phyloP scores from a whole-genome alignment of 228 moss, liverwort and hornwort genomes.

The Sphagnum fallax region DNA sequence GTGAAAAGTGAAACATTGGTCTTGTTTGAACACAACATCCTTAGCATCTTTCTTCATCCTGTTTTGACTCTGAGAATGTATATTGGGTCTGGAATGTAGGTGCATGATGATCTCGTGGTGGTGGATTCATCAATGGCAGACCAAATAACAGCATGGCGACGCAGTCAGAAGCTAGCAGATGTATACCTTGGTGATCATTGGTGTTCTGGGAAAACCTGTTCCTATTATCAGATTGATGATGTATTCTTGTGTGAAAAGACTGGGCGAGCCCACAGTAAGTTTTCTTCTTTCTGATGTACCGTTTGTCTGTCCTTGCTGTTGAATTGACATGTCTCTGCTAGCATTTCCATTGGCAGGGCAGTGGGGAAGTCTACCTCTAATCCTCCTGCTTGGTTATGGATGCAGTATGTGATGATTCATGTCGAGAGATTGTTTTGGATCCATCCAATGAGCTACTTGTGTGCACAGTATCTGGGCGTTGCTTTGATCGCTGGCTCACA shows the following conservation, averaged over 20 bases:
- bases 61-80: too few species aligned
- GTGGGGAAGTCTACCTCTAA: too few species aligned
- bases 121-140: constrained; percentile 83
- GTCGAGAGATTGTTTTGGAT: constrained; percentile 87
- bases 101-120: constrained; percentile 84
- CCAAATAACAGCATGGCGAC: constrained; percentile 87
- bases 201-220: constrained; percentile 92
- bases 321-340: too few species aligned
- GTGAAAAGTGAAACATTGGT: too few species aligned
- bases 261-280: constrained; percentile 83
- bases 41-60: too few species aligned
- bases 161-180: constrained; percentile 69
- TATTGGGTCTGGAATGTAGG: constrained; percentile 14
- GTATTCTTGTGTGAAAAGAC: constrained; percentile 95
- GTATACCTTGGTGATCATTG: constrained; percentile 68
- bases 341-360: too few species aligned
- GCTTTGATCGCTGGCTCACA: constrained; percentile 87
- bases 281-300: neutral
- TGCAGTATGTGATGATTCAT: constrained; percentile 97
- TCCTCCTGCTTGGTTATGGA: constrained; percentile 3
- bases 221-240: constrained; percentile 95
- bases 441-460: constrained; percentile 93
- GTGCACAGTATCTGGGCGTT: constrained; percentile 93
- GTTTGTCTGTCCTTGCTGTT: too few species aligned
- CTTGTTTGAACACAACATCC: too few species aligned